Percentiles rank a stretch among this genome's conserved stretches.
Conservation (phyloP, 345 rosid genomes). For the Salix koriyanagi region DNA sequence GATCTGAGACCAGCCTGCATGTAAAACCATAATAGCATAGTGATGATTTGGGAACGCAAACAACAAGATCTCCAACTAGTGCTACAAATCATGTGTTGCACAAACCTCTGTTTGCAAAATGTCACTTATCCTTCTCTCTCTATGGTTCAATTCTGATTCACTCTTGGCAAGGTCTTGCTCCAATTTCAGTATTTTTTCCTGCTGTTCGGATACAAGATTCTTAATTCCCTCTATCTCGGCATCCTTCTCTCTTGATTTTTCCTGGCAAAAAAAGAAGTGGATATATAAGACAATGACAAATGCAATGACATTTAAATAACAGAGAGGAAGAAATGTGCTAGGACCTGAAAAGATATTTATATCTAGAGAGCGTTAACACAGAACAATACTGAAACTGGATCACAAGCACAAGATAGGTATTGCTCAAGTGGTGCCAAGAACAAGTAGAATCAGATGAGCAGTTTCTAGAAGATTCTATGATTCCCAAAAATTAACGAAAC, state of each 20-base stretch:
- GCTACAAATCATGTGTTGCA: background rate
- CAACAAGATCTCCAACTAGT: background rate
- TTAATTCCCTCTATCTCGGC: conserved; percentile 53
- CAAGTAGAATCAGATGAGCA: too few species aligned
- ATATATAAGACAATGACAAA: background rate
- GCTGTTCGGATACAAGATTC: conserved; percentile 45
- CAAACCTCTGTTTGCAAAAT: conserved; percentile 61
- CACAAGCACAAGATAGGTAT: too few species aligned
- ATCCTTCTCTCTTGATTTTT: conserved; percentile 59
- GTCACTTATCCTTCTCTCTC: conserved; percentile 59
- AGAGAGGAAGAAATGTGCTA: too few species aligned
- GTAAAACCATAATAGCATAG: background rate
- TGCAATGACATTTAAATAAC: too few species aligned
- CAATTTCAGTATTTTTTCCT: conserved; percentile 50
- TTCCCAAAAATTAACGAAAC: too few species aligned
- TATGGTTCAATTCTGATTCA: conserved; percentile 55
- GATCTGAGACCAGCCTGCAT: conserved; percentile 45
- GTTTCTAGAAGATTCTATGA: too few species aligned
- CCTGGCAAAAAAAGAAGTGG: conserved; percentile 37
- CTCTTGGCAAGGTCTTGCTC: conserved; percentile 68
- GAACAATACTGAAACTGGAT: too few species aligned
- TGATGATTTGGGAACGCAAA: too few species aligned
- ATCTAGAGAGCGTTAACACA: too few species aligned
- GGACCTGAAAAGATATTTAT: too few species aligned
- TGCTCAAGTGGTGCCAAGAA: too few species aligned